A percentile compares a stretch with the other conserved stretches of the same genome.
These are phyloP conservation scores for Alnus glutinosa DNA, from an alignment of 306 rosid species.

Conservation along the genomic window DNA sequence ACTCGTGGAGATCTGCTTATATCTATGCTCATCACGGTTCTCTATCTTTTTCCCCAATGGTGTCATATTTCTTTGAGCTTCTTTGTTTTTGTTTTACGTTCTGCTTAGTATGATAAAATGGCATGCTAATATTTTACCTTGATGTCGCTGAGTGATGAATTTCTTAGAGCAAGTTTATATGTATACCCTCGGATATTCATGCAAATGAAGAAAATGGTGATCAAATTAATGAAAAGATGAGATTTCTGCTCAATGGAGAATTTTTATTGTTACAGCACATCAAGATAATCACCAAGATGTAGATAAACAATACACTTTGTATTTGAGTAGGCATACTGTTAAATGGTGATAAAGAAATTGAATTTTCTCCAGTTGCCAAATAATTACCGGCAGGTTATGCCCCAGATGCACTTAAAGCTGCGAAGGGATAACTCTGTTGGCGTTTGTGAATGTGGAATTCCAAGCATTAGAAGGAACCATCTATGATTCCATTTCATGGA, in stretches of 20 bases:
- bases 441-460: background rate
- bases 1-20: constrained; percentile 88
- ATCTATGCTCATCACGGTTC: constrained; percentile 94
- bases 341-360: background rate
- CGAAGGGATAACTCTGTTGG: background rate
- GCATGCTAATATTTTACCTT: background rate
- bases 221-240: background rate
- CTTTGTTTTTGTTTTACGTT: background rate
- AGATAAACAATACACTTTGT: no score
- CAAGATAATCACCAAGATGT: no score
- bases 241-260: background rate
- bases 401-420: background rate
- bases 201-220: no score
- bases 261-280: background rate
- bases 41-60: background rate
- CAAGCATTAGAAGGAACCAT: background rate
- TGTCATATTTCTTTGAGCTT: background rate
- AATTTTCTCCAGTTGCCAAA: background rate
- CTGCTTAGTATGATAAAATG: background rate
- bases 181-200: background rate
- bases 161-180: background rate
- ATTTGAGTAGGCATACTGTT: background rate
- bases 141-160: background rate
- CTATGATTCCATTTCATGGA: background rate
- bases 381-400: background rate